Evolutionary conservation across 345 rosid species (phyloP).

Genomic region (Brassica carinata): DNA sequence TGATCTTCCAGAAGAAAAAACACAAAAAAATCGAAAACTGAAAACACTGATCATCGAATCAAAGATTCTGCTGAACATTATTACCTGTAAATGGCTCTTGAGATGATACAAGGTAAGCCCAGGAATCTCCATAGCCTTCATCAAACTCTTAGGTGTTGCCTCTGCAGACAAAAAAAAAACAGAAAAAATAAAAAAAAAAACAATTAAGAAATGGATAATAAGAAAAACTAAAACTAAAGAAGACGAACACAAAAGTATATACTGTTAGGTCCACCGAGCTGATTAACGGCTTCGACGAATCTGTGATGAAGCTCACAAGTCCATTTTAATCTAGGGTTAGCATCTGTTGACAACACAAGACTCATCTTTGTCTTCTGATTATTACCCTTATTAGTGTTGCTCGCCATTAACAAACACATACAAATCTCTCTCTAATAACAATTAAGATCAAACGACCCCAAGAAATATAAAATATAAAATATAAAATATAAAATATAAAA

Average conservation of each 20-base stretch:
- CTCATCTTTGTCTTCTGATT: slow-evolving; percentile 56
- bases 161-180: slow-evolving; percentile 49
- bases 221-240: slow-evolving; percentile 1
- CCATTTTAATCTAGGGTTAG: slow-evolving; percentile 98
- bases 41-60: slow-evolving; percentile 2
- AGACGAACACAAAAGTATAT: slow-evolving; percentile 19
- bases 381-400: slow-evolving; percentile 13
- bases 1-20: neutral
- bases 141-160: slow-evolving; percentile 94
- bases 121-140: slow-evolving; percentile 79
- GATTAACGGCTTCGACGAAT: slow-evolving; percentile 77
- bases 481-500: neutral
- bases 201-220: slow-evolving; percentile 9
- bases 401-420: slow-evolving; percentile 41
- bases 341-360: slow-evolving; percentile 81
- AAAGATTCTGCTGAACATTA: neutral
- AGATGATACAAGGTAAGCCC: slow-evolving; percentile 94
- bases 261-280: slow-evolving; percentile 93
- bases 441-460: slow-evolving; percentile 12
- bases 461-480: neutral
- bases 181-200: neutral
- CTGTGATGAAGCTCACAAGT: slow-evolving; percentile 87
- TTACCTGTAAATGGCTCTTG: slow-evolving; percentile 93
- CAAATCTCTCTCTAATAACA: slow-evolving; percentile 10
- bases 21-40: neutral